Evolutionary conservation across 2,329 filamentous ascomycete genomes (phyloP).

Genomic region (Exophiala mesophila): DNA sequence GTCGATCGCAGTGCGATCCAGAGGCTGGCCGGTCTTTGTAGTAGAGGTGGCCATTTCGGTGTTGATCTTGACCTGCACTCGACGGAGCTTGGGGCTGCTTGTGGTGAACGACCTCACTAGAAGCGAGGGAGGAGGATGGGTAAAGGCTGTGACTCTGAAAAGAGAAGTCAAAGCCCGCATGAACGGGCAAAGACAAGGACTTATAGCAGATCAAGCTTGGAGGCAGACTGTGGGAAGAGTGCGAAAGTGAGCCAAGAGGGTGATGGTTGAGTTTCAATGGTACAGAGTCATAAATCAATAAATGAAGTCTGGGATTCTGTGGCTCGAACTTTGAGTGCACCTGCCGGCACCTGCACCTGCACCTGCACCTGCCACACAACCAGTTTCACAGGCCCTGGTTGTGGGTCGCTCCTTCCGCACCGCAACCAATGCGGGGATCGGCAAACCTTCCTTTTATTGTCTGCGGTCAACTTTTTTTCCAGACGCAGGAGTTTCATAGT

Average conservation of each 20-base stretch:
- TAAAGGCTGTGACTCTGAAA: constrained; percentile 28
- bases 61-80: constrained; percentile 29
- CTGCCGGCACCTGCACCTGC: too few species aligned
- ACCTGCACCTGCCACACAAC: not conserved
- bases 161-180: constrained; percentile 19
- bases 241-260: too few species aligned
- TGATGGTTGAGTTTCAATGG: constrained; percentile 2
- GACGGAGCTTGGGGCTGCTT: constrained; percentile 28
- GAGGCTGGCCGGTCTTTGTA: constrained; percentile 82
- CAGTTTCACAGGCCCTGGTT: too few species aligned
- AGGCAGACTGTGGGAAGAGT: too few species aligned
- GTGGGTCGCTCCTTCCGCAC: not conserved
- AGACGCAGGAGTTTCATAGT: not conserved
- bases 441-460: not conserved
- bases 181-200: constrained; percentile 9
- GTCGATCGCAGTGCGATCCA: constrained; percentile 78
- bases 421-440: constrained; percentile 2
- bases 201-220: too few species aligned
- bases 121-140: constrained; percentile 28
- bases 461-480: constrained; percentile 1
- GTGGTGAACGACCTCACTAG: constrained; percentile 39
- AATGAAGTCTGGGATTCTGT: not conserved
- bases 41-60: constrained; percentile 58
- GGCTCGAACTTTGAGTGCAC: too few species aligned
- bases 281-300: not conserved